Base-by-base conservation (phyloP, 257 asterid genomes). In the Handroanthus guayacan region DNA sequence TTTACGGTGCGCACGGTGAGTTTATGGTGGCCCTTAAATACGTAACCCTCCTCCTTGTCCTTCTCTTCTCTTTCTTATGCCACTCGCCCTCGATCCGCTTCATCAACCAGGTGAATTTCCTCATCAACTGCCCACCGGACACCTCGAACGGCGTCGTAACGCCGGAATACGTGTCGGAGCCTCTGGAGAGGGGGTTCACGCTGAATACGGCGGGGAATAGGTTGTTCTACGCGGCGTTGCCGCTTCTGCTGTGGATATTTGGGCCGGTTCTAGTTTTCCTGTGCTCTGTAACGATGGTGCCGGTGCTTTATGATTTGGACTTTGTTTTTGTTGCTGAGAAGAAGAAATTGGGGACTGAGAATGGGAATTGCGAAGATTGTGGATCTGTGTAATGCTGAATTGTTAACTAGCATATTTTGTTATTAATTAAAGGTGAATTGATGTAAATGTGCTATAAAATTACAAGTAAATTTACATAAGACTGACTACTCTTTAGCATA, bases 1-100 rank as follows among this genome's bases (percentile, higher is more conserved):
- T 92, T 0, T 94, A 89, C 61, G 99, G 99, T 2, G 97, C 92
- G 0, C 99, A 94, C 69, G 99, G 99, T 5, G 97, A 94, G 82
- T 88, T 92, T 86, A 92, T 92, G 90, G 71, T 90, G 83, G 94
- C 97, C 4, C 79, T 94, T 3, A 94, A 94, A 67, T 94, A 90
- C 82, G 97, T 90, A 0, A 57, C 93, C 0, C 82, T 94, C 50
- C 94, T 94, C 75, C 81, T 88, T 64, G 43, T 89, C 75, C 84
- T 92, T 77, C 79, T 90, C 79, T 89, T 90, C 85, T 87, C 98
- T 25, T 94, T 94, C 88, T 1, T 92, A 5, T 87, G 96, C 79
- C 92, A 94, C 82, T 88, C 98, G 12, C 83, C 90, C 25, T 91
- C 98, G 3, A 89, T 94, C 75, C 87, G 97, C 50, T 90, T 92